Evolutionary conservation across 495 filamentous ascomycete species (phyloP).

Genomic region (Neurospora tetraspora): DNA sequence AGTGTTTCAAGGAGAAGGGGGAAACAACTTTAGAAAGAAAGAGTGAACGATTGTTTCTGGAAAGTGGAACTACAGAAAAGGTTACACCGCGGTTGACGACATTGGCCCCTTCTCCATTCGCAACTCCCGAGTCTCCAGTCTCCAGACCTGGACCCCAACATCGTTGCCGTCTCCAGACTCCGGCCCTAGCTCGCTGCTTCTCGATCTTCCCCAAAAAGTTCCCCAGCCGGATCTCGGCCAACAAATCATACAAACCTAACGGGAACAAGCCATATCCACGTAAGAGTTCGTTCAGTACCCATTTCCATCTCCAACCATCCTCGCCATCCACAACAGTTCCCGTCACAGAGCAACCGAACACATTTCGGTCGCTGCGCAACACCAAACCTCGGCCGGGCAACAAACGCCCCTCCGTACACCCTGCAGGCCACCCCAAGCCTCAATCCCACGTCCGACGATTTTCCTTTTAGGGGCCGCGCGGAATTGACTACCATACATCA

Average conservation of each 20-base stretch:
- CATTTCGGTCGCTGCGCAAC: neutral
- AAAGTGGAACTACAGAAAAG: neutral
- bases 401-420: neutral
- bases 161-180: neutral
- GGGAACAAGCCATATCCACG: neutral
- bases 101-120: neutral
- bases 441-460: neutral
- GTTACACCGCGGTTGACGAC: neutral
- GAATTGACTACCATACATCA: neutral
- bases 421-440: neutral
- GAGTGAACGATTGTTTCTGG: neutral
- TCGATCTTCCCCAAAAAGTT: slow-evolving; percentile 1
- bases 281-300: neutral
- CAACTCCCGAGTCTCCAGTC: neutral
- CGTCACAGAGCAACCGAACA: neutral
- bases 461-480: neutral
- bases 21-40: neutral
- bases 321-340: neutral
- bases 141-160: neutral
- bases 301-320: neutral
- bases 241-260: neutral
- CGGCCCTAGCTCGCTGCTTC: neutral
- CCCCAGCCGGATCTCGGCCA: neutral
- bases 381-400: neutral
- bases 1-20: neutral